Evolutionary conservation across 805 yeast species (phyloP).

Genomic region (Sugiyamaella lignohabitans): DNA sequence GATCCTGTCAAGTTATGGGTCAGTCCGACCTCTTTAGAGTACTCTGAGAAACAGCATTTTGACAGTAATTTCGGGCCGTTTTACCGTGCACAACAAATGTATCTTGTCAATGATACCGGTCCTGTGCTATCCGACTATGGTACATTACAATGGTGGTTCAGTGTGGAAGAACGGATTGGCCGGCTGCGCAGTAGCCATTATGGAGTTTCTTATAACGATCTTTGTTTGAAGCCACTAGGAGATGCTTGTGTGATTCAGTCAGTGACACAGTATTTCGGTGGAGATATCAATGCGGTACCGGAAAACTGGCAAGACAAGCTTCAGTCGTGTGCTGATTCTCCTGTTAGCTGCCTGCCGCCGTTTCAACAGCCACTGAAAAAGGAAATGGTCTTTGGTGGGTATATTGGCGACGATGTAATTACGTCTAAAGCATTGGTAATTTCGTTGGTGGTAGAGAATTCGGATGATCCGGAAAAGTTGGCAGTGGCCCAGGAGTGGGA

Average conservation of each 20-base stretch:
- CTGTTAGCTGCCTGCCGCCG: constrained; percentile 82
- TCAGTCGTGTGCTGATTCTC: constrained; percentile 60
- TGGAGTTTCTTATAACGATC: constrained; percentile 43
- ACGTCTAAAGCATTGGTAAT: constrained; percentile 67
- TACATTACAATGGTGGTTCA: constrained; percentile 81
- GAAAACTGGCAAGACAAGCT: constrained; percentile 54
- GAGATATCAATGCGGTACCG: constrained; percentile 45
- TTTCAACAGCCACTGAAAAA: constrained; percentile 86
- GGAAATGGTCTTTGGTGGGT: constrained; percentile 63
- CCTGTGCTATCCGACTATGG: constrained; percentile 59
- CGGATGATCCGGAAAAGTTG: constrained; percentile 38
- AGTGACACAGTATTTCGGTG: constrained; percentile 79
- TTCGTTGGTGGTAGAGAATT: constrained; percentile 62
- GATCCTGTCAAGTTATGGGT: constrained; percentile 90
- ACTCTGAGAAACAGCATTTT: constrained; percentile 55
- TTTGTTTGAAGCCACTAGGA: constrained; percentile 76
- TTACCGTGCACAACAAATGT: constrained; percentile 80
- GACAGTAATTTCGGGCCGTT: constrained; percentile 87
- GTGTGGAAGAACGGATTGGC: constrained; percentile 54
- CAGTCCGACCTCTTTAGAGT: constrained; percentile 65
- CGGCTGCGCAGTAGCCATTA: constrained; percentile 1
- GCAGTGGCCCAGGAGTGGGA: constrained; percentile 59
- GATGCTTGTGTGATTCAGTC: constrained; percentile 81
- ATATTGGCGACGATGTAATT: constrained; percentile 37
- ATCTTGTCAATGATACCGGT: constrained; percentile 62